phyloP scores from a whole-genome alignment of 2,329 filamentous ascomycete species.

The Ophiostoma perfectum region DNA sequence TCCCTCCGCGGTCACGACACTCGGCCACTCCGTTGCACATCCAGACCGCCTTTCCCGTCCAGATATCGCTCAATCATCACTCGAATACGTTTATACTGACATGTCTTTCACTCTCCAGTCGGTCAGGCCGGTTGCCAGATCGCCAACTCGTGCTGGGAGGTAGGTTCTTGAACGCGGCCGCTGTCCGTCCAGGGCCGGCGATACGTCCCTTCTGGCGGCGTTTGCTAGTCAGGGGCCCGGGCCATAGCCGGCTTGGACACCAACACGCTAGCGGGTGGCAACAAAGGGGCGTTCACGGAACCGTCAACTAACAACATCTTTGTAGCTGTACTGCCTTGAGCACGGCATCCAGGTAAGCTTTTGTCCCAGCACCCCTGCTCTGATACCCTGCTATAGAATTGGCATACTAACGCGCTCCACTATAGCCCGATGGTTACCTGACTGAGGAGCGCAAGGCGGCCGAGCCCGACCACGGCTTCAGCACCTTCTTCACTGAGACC shows the following conservation, averaged over 20 bases:
- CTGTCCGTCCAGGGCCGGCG: background rate
- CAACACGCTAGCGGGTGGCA: background rate
- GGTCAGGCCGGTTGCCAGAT: conserved; percentile 99
- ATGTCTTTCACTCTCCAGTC: conserved; percentile 55
- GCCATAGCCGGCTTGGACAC: background rate
- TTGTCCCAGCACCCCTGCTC: conserved; percentile 15
- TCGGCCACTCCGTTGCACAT: background rate
- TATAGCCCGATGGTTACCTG: conserved; percentile 93
- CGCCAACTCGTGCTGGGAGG: conserved; percentile 99
- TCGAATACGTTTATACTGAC: conserved; percentile 43
- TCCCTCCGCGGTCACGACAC: background rate
- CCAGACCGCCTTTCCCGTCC: conserved; percentile 1
- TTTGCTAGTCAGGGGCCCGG: background rate
- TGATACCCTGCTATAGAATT: conserved; percentile 20
- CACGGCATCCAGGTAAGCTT: conserved; percentile 91
- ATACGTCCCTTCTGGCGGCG: background rate
- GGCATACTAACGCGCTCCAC: conserved; percentile 33
- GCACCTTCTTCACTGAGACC: conserved; percentile 99
- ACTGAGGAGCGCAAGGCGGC: conserved; percentile 94
- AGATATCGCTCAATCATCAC: background rate
- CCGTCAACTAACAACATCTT: conserved; percentile 18
- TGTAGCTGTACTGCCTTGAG: conserved; percentile 97
- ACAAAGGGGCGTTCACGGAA: background rate
- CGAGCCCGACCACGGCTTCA: conserved; percentile 95
- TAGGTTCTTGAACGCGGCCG: conserved; percentile 45